These are phyloP conservation scores for Diaporthe vaccinii DNA, from an alignment of 2,329 filamentous ascomycete genomes.

Conservation along the genomic window DNA sequence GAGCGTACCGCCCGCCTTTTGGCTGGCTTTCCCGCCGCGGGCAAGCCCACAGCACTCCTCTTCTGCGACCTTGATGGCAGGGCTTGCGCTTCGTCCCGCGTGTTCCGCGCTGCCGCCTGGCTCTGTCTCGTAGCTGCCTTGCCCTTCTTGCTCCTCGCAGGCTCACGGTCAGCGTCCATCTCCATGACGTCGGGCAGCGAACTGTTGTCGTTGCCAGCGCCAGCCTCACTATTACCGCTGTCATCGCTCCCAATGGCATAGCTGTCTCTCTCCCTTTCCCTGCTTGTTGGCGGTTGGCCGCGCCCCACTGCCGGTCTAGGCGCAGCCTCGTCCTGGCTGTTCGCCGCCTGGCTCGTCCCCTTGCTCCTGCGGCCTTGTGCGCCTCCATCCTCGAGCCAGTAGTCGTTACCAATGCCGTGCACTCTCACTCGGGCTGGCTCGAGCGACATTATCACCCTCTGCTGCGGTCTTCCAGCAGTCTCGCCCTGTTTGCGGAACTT, in stretches of 20 bases:
- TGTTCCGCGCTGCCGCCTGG: constrained; percentile 45
- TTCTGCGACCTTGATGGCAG: constrained; percentile 35
- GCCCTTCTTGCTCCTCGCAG: constrained; percentile 49
- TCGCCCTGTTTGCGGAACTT: constrained; percentile 78
- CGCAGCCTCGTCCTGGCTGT: constrained; percentile 4
- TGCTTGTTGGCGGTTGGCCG: constrained; percentile 7
- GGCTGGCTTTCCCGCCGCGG: constrained; percentile 51
- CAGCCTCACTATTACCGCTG: constrained; percentile 50
- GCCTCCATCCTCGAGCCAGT: constrained; percentile 74
- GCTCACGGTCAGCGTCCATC: constrained; percentile 41
- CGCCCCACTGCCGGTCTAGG: constrained; percentile 9
- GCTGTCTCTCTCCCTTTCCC: constrained; percentile 39
- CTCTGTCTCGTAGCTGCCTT: constrained; percentile 50
- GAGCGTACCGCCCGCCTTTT: constrained; percentile 50
- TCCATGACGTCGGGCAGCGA: constrained; percentile 42
- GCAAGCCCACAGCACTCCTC: constrained; percentile 48
- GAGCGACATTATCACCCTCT: constrained; percentile 75
- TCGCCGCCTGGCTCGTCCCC: constrained; percentile 40
- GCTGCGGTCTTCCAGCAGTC: constrained; percentile 42
- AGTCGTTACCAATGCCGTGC: constrained; percentile 81
- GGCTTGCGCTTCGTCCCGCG: constrained; percentile 47
- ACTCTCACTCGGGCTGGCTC: constrained; percentile 79
- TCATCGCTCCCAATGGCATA: constrained; percentile 54
- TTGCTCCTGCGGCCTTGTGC: constrained; percentile 50
- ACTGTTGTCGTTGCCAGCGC: constrained; percentile 37